These are phyloP conservation scores for Trametes meyenii DNA, from an alignment of 768 basidiomycete species.

Conservation along the genomic window DNA sequence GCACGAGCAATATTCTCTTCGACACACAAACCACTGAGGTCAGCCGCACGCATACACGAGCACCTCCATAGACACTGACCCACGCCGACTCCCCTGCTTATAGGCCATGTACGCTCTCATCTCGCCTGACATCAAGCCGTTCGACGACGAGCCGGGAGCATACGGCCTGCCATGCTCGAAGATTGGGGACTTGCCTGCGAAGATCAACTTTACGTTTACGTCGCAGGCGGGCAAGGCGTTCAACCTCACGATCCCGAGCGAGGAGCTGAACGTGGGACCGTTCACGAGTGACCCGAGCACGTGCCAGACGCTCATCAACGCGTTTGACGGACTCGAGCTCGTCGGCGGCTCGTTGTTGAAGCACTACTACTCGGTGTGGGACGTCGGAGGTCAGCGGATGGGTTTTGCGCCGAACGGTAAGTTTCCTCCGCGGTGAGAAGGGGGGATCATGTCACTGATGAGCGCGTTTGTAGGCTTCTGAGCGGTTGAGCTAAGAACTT, in stretches of 20 bases:
- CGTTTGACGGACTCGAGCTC: conserved; percentile 52
- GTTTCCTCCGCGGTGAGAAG: conserved; percentile 3
- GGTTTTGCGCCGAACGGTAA: conserved; percentile 53
- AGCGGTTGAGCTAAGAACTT: neutral
- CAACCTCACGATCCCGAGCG: conserved; percentile 59
- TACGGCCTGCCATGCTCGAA: conserved; percentile 51
- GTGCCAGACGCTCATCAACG: conserved; percentile 63
- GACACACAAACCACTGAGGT: conserved; percentile 52
- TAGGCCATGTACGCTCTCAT: conserved; percentile 61
- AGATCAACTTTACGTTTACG: conserved; percentile 57
- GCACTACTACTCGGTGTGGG: conserved; percentile 64
- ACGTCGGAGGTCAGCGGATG: conserved; percentile 50
- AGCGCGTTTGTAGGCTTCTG: neutral
- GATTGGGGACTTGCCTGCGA: conserved; percentile 50
- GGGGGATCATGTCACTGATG: neutral
- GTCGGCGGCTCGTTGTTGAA: conserved; percentile 60
- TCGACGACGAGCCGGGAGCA: conserved; percentile 52
- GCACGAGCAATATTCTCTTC: conserved; percentile 59
- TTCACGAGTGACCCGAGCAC: conserved; percentile 50
- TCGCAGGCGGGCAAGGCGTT: conserved; percentile 50
- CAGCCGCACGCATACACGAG: conserved; percentile 1
- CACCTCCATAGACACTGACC: neutral
- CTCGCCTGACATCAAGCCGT: conserved; percentile 57
- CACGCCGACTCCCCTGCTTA: neutral
- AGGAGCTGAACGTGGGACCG: conserved; percentile 59